Evolutionary conservation across 345 rosid genomes (phyloP), one percentile per base, ranked within the genome.

Genomic region (Isatis tinctoria): DNA sequence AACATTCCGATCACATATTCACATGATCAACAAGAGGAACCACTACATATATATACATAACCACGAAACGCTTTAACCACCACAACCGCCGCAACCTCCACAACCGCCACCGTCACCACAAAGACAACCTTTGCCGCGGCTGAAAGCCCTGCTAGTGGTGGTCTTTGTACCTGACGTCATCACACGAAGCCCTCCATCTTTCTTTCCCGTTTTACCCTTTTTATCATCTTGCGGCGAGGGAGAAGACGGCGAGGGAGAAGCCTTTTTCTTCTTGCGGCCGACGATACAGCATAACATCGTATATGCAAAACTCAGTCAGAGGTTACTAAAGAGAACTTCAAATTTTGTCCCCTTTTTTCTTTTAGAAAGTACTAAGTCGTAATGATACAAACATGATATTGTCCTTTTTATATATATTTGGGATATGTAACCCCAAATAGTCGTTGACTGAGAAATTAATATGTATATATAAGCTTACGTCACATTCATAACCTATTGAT

Each of bases 111-210:
- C 67, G 5, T 16, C 67, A 70, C 59, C 60, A 36, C 67, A 70
- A 48, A 14, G 10, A 51, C 74, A 60, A 28, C 74, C 74, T 35
- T 70, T 36, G 12, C 65, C 65, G 27, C 74, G 60, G 37, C 49
- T 24, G 60, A 70, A 70, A 60, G 59, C 74, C 37, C 67, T 47
- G 28, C 59, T 70, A 45, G 67, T 60, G 11, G 59, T 70, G n/a
- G 67, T 70, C 49, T 70, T 60, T 10, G 18, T 10, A 47, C 67
- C 49, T 22, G 74, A 35, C 1, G 59, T 60, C 60, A 70, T 60
- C 51, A 72, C 68, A 37, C 75, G 75, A 61, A 60, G 49, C 5
- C 68, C 61, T 37, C 75, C 67, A 60, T 70, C 74, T 70, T 70
- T 70, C 17, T 70, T 40, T 35, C 28, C 40, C 8, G 22, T 59